A percentile compares a stretch with the other conserved stretches of the same genome.
phyloP scores from a whole-genome alignment of 352 stramenopile species.

The Pythium brachiatum region DNA sequence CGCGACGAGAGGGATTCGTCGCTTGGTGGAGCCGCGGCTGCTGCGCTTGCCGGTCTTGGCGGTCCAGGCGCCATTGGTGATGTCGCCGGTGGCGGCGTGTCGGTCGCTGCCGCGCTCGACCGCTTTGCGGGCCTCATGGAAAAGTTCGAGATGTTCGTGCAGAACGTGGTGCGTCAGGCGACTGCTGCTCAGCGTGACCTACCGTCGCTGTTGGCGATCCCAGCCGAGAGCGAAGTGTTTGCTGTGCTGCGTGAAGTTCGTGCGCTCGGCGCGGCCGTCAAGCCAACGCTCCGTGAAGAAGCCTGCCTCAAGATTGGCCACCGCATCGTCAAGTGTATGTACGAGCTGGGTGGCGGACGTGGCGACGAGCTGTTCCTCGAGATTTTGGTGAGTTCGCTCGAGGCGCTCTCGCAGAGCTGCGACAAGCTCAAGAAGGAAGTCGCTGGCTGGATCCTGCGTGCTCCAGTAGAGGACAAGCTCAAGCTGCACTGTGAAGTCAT shows the following conservation, averaged over 20 bases:
- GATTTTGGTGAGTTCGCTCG: constrained; percentile 93
- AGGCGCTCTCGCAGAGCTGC: constrained; percentile 90
- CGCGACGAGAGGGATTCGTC: constrained; percentile 40
- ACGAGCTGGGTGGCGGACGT: constrained; percentile 85
- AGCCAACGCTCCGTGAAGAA: constrained; percentile 82
- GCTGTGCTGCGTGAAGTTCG: constrained; percentile 76
- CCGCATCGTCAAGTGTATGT: constrained; percentile 97
- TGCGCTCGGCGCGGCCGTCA: constrained; percentile 69
- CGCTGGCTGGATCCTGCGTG: constrained; percentile 92
- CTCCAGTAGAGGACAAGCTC: constrained; percentile 92
- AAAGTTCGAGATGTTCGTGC: constrained; percentile 87
- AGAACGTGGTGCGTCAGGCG: constrained; percentile 80
- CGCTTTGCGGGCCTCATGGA: constrained; percentile 83
- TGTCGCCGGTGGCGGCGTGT: constrained; percentile 43
- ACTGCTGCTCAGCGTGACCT: constrained; percentile 71
- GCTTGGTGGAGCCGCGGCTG: constrained; percentile 1
- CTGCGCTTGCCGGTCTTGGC: constrained; percentile 25
- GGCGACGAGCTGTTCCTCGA: constrained; percentile 94
- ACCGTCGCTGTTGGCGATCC: constrained; percentile 64
- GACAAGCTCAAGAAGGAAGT: constrained; percentile 94
- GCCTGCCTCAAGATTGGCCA: constrained; percentile 95
- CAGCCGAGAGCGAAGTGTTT: constrained; percentile 82
- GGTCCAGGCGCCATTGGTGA: constrained; percentile 11
- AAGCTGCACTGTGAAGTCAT: constrained; percentile 96
- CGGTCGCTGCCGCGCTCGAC: constrained; percentile 67